A percentile compares a stretch with the other conserved stretches of the same genome.
These are phyloP conservation scores for Collybiopsis luxurians DNA, from an alignment of 768 basidiomycete genomes.

Conservation along the genomic window DNA sequence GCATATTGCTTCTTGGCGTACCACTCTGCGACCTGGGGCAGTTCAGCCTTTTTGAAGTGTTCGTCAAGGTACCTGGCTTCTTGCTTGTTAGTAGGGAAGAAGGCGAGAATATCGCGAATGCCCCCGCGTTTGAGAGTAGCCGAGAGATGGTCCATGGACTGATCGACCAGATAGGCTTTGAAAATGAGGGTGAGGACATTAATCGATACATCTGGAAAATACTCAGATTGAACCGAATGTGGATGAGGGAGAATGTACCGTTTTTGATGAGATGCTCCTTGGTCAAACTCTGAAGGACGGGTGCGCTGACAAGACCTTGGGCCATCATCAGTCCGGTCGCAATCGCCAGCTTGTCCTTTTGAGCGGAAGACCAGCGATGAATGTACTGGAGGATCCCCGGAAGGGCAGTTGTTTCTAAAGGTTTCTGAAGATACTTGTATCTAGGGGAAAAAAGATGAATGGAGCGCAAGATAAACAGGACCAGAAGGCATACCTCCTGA, in stretches of 20 bases:
- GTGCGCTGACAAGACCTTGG: constrained; percentile 76
- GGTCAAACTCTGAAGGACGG: constrained; percentile 76
- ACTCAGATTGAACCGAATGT: no score
- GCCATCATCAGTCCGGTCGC: constrained; percentile 81
- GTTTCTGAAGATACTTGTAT: constrained; percentile 99
- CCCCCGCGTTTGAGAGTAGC: constrained; percentile 78
- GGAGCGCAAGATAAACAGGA: no score
- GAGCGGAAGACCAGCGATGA: constrained; percentile 74
- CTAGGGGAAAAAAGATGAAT: constrained; percentile 34
- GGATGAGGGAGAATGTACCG: constrained; percentile 41
- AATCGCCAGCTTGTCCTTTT: constrained; percentile 81
- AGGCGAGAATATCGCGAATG: constrained; percentile 79
- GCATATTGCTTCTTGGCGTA: constrained; percentile 89
- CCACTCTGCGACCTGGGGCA: constrained; percentile 87
- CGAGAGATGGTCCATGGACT: constrained; percentile 89
- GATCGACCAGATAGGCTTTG: constrained; percentile 76
- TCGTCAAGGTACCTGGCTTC: constrained; percentile 73
- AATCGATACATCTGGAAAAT: constrained; percentile 65
- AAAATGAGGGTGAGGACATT: constrained; percentile 76
- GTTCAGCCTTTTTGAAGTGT: constrained; percentile 79
- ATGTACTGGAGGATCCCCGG: constrained; percentile 86
- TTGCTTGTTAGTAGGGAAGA: constrained; percentile 86
- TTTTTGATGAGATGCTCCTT: constrained; percentile 98
- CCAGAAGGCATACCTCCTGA: constrained; percentile 85
- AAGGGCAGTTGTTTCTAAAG: constrained; percentile 83